A percentile compares a stretch with the other conserved stretches of the same genome.
These are phyloP conservation scores for Albugo candida DNA, from an alignment of 352 stramenopile genomes.

Conservation along the genomic window DNA sequence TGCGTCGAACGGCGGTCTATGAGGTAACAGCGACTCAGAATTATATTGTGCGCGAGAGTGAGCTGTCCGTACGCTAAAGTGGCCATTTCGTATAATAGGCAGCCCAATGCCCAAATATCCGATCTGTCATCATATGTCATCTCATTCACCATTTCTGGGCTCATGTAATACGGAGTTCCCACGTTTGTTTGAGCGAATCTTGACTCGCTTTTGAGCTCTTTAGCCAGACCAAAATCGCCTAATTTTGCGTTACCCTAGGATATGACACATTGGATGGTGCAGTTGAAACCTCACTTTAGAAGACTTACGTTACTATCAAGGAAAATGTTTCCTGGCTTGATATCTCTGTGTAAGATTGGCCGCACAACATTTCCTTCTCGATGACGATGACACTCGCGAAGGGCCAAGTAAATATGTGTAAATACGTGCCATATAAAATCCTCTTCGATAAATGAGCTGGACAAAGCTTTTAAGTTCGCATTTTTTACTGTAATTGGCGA, in stretches of 20 bases:
- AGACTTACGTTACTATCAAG: slow-evolving; percentile 68
- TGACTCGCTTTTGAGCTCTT: slow-evolving; percentile 79
- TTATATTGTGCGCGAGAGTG: not conserved
- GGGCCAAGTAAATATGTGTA: slow-evolving; percentile 80
- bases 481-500: not conserved
- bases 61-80: slow-evolving; percentile 36
- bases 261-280: slow-evolving; percentile 2
- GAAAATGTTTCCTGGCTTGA: slow-evolving; percentile 87
- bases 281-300: slow-evolving; percentile 1
- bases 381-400: slow-evolving; percentile 82
- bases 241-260: slow-evolving; percentile 80
- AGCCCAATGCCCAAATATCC: slow-evolving; percentile 83
- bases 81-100: slow-evolving; percentile 82
- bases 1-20: slow-evolving; percentile 80
- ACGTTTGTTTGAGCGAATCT: slow-evolving; percentile 83
- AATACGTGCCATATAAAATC: slow-evolving; percentile 87
- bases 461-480: not conserved
- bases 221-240: slow-evolving; percentile 81
- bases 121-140: slow-evolving; percentile 85
- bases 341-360: slow-evolving; percentile 80
- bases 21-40: not conserved
- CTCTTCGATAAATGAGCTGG: slow-evolving; percentile 80
- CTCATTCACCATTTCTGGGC: slow-evolving; percentile 82
- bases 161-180: slow-evolving; percentile 88
- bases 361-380: slow-evolving; percentile 57